These are phyloP conservation scores for Vanderwaltozyma polyspora DNA, from an alignment of 805 yeast species.

Conservation along the genomic window DNA sequence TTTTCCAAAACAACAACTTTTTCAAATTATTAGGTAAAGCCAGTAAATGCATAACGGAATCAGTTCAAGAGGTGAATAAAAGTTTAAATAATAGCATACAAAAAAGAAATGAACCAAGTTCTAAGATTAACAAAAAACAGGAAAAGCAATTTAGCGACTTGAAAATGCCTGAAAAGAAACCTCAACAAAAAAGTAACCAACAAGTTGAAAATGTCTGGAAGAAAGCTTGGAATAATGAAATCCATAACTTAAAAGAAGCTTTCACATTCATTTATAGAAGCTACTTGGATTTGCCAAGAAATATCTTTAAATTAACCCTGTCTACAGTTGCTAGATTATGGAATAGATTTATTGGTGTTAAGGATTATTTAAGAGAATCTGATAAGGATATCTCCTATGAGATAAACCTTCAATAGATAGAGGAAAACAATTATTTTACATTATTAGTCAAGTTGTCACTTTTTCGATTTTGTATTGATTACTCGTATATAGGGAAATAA, in stretches of 20 bases:
- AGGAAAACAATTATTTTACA: too few species aligned
- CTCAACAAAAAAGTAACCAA: background rate
- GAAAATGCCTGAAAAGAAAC: constrained; percentile 14
- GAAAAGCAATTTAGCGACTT: constrained; percentile 15
- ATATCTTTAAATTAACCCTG: constrained; percentile 40
- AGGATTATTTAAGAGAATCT: constrained; percentile 22
- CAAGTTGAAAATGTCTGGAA: constrained; percentile 11
- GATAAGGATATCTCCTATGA: too few species aligned
- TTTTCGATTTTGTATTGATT: too few species aligned
- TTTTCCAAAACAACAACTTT: constrained; percentile 24
- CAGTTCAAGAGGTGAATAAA: constrained; percentile 8
- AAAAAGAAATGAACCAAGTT: background rate
- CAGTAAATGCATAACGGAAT: constrained; percentile 11
- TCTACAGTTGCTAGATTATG: constrained; percentile 47
- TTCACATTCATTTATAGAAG: constrained; percentile 52
- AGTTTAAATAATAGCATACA: constrained; percentile 4
- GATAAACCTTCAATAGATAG: too few species aligned
- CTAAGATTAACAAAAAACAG: background rate
- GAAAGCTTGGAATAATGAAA: constrained; percentile 42
- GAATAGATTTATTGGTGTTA: constrained; percentile 63
- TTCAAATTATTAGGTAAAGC: constrained; percentile 24
- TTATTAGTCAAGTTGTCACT: too few species aligned
- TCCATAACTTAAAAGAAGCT: constrained; percentile 45
- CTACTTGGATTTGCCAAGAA: constrained; percentile 59
- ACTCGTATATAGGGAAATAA: too few species aligned